A percentile compares a stretch with the other conserved stretches of the same genome.
These are phyloP conservation scores for Candolleomyces efflorescens DNA, from an alignment of 768 basidiomycete genomes.

Conservation along the genomic window DNA sequence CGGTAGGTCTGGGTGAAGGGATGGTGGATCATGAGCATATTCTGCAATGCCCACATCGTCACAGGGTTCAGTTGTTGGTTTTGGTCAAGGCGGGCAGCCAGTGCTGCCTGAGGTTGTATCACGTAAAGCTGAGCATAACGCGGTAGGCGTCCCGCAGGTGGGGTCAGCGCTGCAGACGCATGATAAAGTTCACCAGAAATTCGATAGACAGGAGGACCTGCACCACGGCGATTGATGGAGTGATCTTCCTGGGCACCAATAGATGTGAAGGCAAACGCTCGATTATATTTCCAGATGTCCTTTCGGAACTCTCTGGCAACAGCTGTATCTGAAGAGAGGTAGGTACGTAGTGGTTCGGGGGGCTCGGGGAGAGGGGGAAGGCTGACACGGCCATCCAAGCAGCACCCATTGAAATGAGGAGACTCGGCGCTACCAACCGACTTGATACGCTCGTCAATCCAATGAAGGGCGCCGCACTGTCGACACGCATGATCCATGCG, in stretches of 20 bases:
- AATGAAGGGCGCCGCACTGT: conserved; percentile 3
- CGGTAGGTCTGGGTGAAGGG: conserved; percentile 7
- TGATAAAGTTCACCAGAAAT: conserved; percentile 14
- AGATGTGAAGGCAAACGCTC: conserved; percentile 37
- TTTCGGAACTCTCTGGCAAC: conserved; percentile 20
- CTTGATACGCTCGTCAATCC: neutral
- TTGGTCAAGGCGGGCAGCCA: neutral
- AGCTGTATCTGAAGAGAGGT: conserved; percentile 9
- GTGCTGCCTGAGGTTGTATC: conserved; percentile 9
- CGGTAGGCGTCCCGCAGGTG: conserved; percentile 1
- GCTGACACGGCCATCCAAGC: neutral
- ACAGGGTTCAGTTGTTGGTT: conserved; percentile 2
- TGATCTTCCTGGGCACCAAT: conserved; percentile 28
- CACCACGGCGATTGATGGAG: conserved; percentile 5
- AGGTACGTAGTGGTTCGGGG: neutral
- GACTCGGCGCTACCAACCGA: neutral
- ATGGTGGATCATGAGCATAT: conserved; percentile 8
- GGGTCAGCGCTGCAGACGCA: conserved; percentile 3
- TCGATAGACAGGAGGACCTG: conserved; percentile 12
- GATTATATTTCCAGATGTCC: conserved; percentile 36
- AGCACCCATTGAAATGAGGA: conserved; percentile 10
- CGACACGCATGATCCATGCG: neutral
- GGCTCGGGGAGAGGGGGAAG: neutral
- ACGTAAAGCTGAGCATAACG: conserved; percentile 16
- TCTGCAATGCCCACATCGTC: conserved; percentile 9